phyloP scores from a whole-genome alignment of 2,329 filamentous ascomycete genomes.

The Cryphonectria parasitica region DNA sequence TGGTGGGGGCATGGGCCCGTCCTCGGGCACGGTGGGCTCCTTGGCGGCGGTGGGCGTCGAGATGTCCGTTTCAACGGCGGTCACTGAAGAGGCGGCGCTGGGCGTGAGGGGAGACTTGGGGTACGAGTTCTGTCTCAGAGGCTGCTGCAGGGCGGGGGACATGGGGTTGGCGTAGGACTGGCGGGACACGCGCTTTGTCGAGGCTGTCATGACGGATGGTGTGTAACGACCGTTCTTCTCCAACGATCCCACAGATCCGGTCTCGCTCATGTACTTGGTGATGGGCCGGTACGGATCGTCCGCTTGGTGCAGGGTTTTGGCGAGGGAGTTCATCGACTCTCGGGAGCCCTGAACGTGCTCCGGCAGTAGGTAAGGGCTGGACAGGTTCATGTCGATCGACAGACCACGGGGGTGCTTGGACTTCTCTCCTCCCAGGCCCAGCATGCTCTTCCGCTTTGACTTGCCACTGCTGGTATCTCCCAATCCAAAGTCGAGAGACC shows the following conservation, averaged over 20 bases:
- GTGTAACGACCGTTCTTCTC: conserved; percentile 43
- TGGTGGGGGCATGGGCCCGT: conserved; percentile 44
- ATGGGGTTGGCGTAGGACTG: conserved; percentile 32
- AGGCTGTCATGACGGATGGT: conserved; percentile 24
- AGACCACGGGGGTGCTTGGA: conserved; percentile 55
- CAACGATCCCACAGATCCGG: conserved; percentile 59
- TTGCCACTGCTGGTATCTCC: conserved; percentile 38
- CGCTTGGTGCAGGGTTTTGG: conserved; percentile 71
- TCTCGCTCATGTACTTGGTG: conserved; percentile 59
- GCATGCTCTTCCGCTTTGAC: conserved; percentile 49
- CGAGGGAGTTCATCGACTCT: conserved; percentile 85
- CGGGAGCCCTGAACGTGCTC: conserved; percentile 76
- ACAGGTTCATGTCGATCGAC: conserved; percentile 75
- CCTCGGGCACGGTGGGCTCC: conserved; percentile 44
- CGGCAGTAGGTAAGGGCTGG: conserved; percentile 91
- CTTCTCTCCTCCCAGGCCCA: conserved; percentile 64
- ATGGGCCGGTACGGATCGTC: conserved; percentile 84
- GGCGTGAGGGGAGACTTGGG: conserved; percentile 45
- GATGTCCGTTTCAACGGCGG: conserved; percentile 28
- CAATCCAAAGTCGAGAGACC: conserved; percentile 86
- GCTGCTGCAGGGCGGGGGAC: conserved; percentile 35
- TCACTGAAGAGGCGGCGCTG: conserved; percentile 39
- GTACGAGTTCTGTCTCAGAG: conserved; percentile 51
- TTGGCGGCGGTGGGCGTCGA: conserved; percentile 32
- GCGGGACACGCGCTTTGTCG: conserved; percentile 28